Base-by-base conservation (phyloP, 2,329 filamentous ascomycete species). In the Lachnellula hyalina region DNA sequence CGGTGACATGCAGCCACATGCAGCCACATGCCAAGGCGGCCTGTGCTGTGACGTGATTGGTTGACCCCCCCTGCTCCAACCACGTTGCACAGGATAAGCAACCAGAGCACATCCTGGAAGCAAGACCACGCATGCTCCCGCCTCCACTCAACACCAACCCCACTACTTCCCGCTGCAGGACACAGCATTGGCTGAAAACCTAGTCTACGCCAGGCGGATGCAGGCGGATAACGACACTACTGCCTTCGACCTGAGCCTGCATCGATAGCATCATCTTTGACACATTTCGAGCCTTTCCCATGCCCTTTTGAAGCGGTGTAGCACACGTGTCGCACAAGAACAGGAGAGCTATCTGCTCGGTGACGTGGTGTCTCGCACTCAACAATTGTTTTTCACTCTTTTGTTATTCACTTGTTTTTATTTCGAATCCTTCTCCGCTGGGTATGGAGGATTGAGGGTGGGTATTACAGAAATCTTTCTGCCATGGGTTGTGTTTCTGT, bases 291-390 rank as follows among this genome's bases (percentile, higher is more conserved):
- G 36, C 51, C 21, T 36, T 48, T 32, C 28, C 25, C 21, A 36
- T 40, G 34, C 14, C 14, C 14, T 21, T n/a, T 40, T 45, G 19
- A 45, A 54, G 57, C 48, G 59, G 52, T 53, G 54, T 50, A 53
- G 47, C 56, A 61, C 36, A 63, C 61, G 61, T 63, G 58, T 61
- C 54, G 49, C 49, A 51, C 23, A 40, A 50, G 47, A 52, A 42
- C 46, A 59, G 60, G 58, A 51, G 32, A 28, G 38, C 38, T 36
- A 28, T n/a, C 51, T 50, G 57, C 49, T 25, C 35, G 4, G 52
- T 61, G 61, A 63, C 56, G 61, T 63, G 36, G 41, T 35, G 44
- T 19, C 28, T 40, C 19, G 32, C 47, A n/a, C 35, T 52, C n/a
- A 35, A 25, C 40, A 38, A 36, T 35, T 25, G 11, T 44, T 44